These are phyloP conservation scores for Cryomyces antarcticus DNA, from an alignment of 495 filamentous ascomycete species.

Conservation along the genomic window DNA sequence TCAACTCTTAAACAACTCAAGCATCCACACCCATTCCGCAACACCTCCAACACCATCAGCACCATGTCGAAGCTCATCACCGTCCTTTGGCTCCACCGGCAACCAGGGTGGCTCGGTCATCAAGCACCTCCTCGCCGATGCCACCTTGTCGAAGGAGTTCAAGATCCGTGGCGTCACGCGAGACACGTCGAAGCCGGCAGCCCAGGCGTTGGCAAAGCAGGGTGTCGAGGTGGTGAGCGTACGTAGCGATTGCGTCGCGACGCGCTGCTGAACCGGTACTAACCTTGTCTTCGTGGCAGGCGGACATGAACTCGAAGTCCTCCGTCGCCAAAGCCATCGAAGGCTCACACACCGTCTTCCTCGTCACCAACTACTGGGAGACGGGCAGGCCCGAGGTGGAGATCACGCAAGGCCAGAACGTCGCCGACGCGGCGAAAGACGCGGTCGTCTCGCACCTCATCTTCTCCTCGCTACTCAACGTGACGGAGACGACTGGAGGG, in stretches of 20 bases:
- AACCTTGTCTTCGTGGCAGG: not conserved
- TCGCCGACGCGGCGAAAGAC: conserved; percentile 17
- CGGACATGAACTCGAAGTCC: too few species aligned
- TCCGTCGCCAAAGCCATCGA: conserved; percentile 13
- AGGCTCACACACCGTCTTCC: conserved; percentile 19
- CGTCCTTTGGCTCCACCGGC: conserved; percentile 10
- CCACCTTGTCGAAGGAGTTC: conserved; percentile 7
- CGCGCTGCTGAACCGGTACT: too few species aligned
- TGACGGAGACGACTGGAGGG: conserved; percentile 2
- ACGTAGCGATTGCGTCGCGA: too few species aligned
- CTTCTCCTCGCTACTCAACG: conserved; percentile 18
- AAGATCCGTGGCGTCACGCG: conserved; percentile 6
- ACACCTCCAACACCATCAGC: too few species aligned
- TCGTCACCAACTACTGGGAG: conserved; percentile 19
- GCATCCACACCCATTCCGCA: too few species aligned
- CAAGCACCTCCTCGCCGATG: conserved; percentile 5
- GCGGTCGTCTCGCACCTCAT: conserved; percentile 19
- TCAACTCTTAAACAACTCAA: too few species aligned
- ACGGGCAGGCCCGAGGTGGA: conserved; percentile 12
- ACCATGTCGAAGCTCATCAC: conserved; percentile 8
- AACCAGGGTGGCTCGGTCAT: conserved; percentile 9
- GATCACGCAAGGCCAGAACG: conserved; percentile 17
- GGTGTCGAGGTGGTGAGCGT: conserved; percentile 1
- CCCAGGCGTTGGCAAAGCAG: conserved; percentile 1
- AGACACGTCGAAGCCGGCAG: not conserved